phyloP scores from a whole-genome alignment of 352 stramenopile genomes.

The Globisporangium cylindrosporum region DNA sequence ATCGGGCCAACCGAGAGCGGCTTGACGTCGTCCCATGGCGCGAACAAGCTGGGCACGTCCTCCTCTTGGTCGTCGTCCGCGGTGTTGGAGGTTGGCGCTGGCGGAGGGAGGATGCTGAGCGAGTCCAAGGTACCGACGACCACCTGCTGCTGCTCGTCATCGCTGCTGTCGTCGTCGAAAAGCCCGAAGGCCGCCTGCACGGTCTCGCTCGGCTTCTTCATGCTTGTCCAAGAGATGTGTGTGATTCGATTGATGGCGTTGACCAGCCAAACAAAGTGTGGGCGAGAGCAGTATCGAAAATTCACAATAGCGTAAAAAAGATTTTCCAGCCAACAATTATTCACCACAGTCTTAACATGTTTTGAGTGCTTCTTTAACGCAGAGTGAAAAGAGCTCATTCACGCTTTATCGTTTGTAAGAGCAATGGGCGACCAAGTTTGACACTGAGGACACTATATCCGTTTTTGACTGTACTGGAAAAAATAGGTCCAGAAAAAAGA shows the following conservation, averaged over 20 bases:
- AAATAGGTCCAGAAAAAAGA: neutral
- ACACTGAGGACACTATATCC: neutral
- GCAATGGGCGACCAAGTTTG: too few relatives aligned
- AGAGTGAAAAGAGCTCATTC: too few relatives aligned
- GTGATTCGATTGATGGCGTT: neutral
- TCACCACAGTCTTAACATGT: too few relatives aligned
- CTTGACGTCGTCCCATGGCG: constrained; percentile 71
- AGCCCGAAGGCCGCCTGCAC: constrained; percentile 75
- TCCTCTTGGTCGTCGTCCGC: constrained; percentile 15
- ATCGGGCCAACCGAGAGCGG: constrained; percentile 85
- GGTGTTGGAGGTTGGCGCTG: neutral
- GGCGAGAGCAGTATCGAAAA: too few relatives aligned
- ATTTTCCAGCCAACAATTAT: too few relatives aligned
- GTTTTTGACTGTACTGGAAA: neutral
- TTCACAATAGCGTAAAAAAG: too few relatives aligned
- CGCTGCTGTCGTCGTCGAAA: constrained; percentile 83
- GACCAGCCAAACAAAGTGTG: neutral
- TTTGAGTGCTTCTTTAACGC: too few relatives aligned
- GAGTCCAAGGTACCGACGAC: constrained; percentile 9
- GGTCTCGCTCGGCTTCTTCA: constrained; percentile 32
- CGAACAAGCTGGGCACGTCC: constrained; percentile 41
- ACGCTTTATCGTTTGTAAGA: too few relatives aligned
- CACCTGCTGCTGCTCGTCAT: constrained; percentile 42
- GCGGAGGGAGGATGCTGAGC: constrained; percentile 21
- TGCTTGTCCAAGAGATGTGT: constrained; percentile 3